Conservation (phyloP, 306 rosid genomes). For the Begonia masoniana region DNA sequence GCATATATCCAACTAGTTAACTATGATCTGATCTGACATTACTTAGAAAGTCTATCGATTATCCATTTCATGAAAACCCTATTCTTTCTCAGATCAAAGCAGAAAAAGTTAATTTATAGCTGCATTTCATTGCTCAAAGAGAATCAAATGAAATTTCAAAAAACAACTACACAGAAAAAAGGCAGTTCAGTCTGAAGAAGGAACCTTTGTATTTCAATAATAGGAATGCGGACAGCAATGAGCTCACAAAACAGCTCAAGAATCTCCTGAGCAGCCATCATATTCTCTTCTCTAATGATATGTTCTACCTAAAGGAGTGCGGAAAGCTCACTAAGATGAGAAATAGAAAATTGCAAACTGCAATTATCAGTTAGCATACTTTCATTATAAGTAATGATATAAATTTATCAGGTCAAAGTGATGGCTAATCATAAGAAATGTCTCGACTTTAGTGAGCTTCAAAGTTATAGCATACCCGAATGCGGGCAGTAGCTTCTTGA, state of each 20-base stretch:
- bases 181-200: neutral
- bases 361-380: no score
- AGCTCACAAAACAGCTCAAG: constrained; percentile 80
- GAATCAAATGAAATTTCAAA: no score
- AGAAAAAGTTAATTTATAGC: no score
- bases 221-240: constrained; percentile 75
- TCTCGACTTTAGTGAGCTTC: neutral
- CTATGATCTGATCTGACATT: neutral
- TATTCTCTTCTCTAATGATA: constrained; percentile 89
- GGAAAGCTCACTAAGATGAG: neutral
- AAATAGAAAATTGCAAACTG: no score
- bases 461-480: constrained; percentile 37
- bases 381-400: no score
- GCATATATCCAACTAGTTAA: neutral
- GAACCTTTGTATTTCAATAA: constrained; percentile 80
- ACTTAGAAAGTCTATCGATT: no score
- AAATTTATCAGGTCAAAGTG: no score
- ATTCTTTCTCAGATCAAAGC: no score
- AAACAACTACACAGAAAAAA: constrained; percentile 1
- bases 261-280: constrained; percentile 98
- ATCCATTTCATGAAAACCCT: no score
- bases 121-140: no score
- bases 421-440: no score
- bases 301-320: constrained; percentile 71
- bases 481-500: constrained; percentile 97